Base-by-base conservation (phyloP, 2,329 filamentous ascomycete genomes). In the Nothophoma quercina region DNA sequence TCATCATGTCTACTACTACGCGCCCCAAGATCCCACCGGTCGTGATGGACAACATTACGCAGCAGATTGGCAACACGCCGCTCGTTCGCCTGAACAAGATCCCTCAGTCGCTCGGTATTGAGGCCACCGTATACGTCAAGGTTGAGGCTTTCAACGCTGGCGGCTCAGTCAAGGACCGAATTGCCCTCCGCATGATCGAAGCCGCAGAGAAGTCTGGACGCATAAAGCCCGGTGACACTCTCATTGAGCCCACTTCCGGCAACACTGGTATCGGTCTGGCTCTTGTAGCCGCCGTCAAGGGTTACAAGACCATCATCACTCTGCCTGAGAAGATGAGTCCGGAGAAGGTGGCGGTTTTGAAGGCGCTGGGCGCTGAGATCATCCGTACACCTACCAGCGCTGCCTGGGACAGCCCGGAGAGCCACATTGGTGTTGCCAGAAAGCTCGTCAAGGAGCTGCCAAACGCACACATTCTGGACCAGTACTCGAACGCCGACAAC, bases 281-380 rank as follows among this genome's bases (percentile, higher is more conserved):
- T 22, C 86, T 99, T 26, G 93, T 98, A 15, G 93, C 86, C 51
- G 95, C 95, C 13, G 90, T 99, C 70, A 98, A 97, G 81, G 93
- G 93, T 62, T 99, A 98, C 83, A 93, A 93, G 78, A 96, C 93
- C 32, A 98, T 99, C 78, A 99, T 99, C 75, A 99, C 95, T 9
- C 85, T 99, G 36, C 95, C 95, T 43, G 95, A 99, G 79, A 99
- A 99, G 83, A 99, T 99, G 95, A 97, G 92, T 1, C 90, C 92
- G 39, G 95, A 99, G 78, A 99, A 99, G 78, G 95, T 99, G 30
- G 89, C 93, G 2, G 95, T 99, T 22, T 83, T 99, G 57, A 90
- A 92, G 66, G 93, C 95, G 23, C 84, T 99, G 44, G 93, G 93
- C 60, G 95, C 95, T 33, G 97, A 96, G 71, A 98, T 99, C 77